Evolutionary conservation across 2,329 filamentous ascomycete species (phyloP), one percentile per base, ranked within the genome.

Genomic region (Herpotrichia juniperi): DNA sequence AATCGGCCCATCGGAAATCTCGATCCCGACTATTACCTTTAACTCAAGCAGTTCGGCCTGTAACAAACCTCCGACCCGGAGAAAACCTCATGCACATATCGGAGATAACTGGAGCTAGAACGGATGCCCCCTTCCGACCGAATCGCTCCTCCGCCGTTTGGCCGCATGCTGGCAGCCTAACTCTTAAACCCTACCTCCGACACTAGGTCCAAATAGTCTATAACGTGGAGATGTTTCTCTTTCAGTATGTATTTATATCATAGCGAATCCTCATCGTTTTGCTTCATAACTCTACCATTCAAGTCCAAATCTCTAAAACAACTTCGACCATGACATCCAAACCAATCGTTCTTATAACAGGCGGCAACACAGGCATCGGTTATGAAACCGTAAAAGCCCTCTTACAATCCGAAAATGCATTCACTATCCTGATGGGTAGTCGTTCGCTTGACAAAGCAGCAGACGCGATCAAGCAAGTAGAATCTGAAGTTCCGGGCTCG

Each of bases 301-400:
- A 25, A 3, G 11, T 10, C 6, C 25, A 11, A n/a, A n/a, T n/a
- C n/a, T n/a, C n/a, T n/a, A n/a, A n/a, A 40, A 24, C 34, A 40
- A 12, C 17, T 9, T 37, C 17, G 16, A 44, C 10, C 43, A 65
- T 68, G 57, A 50, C 65, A 9, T 42, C 57, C 16, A 71, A 70
- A 46, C 53, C 57, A 16, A 73, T 83, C 53, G 66, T 86, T n/a
- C 67, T 87, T 37, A 79, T 87, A 56, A 87, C 85, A 1, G 85
- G 85, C 30, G 84, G 76, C 53, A 87, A 86, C 59, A 85, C 80
- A 0, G 85, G 85, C 14, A 78, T 88, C 17, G 86, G 86, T 2
- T 81, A 79, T 31, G 80, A 87, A 57, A 78, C 76, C 7, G 79
- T 86, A 44, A 84, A 81, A 54, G 79, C 82, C 1, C 72, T 88